Evolutionary conservation across 176 grass and related monocot genomes (phyloP), one percentile per base, ranked within the genome.

Genomic region (Hyparrhenia diplandra): DNA sequence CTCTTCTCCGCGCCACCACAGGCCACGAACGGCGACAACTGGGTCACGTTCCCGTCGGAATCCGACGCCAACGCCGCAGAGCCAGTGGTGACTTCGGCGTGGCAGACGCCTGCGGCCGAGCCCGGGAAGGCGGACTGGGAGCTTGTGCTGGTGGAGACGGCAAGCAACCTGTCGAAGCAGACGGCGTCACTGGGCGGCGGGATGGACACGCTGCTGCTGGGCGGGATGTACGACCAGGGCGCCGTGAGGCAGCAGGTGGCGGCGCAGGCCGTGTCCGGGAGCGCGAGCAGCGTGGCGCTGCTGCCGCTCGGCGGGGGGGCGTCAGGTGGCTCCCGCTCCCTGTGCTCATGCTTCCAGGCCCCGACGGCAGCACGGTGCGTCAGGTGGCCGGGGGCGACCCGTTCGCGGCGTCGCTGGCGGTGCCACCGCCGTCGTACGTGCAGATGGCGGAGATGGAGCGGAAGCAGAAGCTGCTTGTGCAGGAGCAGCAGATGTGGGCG

Each of bases 141-240:
- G 85, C 59, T 94, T 2, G 85, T 74, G 10, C 83, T 97, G 0
- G 92, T 94, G n/a, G n/a, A n/a, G n/a, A n/a, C n/a, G n/a, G n/a
- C n/a, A n/a, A n/a, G n/a, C n/a, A n/a, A n/a, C n/a, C n/a, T n/a
- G n/a, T n/a, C n/a, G n/a, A n/a, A n/a, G n/a, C n/a, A n/a, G n/a
- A n/a, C n/a, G n/a, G n/a, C n/a, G n/a, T n/a, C n/a, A n/a, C n/a
- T n/a, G n/a, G n/a, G n/a, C n/a, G n/a, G n/a, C n/a, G n/a, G n/a
- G n/a, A n/a, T 97, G 24, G 87, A 97, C 68, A 74, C 92, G 1
- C 76, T 94, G 21, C 85, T 97, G 10, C 83, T 97, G n/a, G 67
- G 85, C 69, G 87, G 92, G 8, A 97, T 94, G 94, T 97, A 92
- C 63, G 91, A 94, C 83, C 89, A 92, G 64, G 94, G 94, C 36